Evolutionary conservation across 2,329 filamentous ascomycete genomes (phyloP), one percentile per base, ranked within the genome.

Genomic region (Onygenales sp.): DNA sequence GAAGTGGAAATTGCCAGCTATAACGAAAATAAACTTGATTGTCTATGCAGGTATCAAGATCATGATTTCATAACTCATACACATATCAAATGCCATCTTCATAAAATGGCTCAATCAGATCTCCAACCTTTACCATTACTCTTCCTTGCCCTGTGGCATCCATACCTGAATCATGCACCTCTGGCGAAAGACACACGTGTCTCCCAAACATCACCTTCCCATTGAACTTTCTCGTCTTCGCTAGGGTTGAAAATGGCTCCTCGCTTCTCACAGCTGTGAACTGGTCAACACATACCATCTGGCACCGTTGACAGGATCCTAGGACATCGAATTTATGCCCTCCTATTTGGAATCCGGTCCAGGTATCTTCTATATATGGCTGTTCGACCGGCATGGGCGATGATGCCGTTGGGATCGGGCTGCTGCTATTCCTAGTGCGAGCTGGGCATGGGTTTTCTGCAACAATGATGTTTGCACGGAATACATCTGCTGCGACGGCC

Each of bases 211-310:
- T 86, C 2, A 96, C 86, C 69, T 90, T 90, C 1, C 90, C 89
- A 50, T 87, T 83, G 58, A 89, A 83, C 54, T 88, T 81, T 60
- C 93, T 81, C 9, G 89, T 95, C 74, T 94, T 95, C 1, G 87
- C 85, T 55, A 98, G 72, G 0, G 90, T 96, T 3, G 87, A 81
- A 64, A 93, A 95, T 0, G 93, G 93, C 68, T 97, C 93, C 58
- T 89, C 83, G 58, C 84, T 82, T 66, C 83, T 87, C 58, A 83
- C 78, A 0, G 84, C 90, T 10, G 86, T 95, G 46, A 83, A 75
- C 67, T 96, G 93, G 64, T 98, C 85, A 45, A 97, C 82, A 66
- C 92, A 96, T 8, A 98, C 86, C 91, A 98, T 97, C 67, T 95
- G 90, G 62, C 93, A 98, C 55, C 93, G 77, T 56, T 89, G 81